These are phyloP conservation scores for Aureobasidium sp. DNA, from an alignment of 2,329 filamentous ascomycete species.

Conservation along the genomic window DNA sequence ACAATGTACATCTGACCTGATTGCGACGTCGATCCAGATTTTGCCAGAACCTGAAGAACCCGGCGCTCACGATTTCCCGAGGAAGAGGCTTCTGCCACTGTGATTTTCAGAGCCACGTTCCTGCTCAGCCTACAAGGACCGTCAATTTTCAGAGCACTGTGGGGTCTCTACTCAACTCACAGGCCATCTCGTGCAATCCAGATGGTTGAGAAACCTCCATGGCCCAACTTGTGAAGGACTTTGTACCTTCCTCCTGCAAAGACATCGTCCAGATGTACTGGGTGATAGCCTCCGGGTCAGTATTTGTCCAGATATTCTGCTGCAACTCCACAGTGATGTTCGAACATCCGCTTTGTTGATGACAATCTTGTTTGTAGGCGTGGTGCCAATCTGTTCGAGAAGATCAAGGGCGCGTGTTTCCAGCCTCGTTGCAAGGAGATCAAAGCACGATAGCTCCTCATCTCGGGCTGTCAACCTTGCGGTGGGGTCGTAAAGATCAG, in stretches of 20 bases:
- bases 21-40: constrained; percentile 9
- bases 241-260: constrained; percentile 27
- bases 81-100: constrained; percentile 13
- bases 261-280: constrained; percentile 25
- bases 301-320: constrained; percentile 16
- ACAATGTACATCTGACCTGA: constrained; percentile 25
- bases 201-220: constrained; percentile 29
- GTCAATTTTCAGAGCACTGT: not conserved
- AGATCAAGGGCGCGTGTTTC: not conserved
- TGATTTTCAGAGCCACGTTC: constrained; percentile 23
- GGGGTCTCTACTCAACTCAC: not conserved
- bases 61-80: constrained; percentile 15
- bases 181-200: constrained; percentile 29
- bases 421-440: not conserved
- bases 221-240: constrained; percentile 31
- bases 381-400: not conserved
- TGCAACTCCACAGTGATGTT: not conserved
- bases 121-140: not conserved
- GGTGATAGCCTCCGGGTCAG: constrained; percentile 27
- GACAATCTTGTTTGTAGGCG: not conserved
- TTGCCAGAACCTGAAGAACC: constrained; percentile 16
- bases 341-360: not conserved
- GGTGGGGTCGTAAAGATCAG: not conserved
- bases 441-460: not conserved
- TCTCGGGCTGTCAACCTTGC: not conserved